phyloP scores from a whole-genome alignment of 129 eudicot species.

The Deinandra increscens region DNA sequence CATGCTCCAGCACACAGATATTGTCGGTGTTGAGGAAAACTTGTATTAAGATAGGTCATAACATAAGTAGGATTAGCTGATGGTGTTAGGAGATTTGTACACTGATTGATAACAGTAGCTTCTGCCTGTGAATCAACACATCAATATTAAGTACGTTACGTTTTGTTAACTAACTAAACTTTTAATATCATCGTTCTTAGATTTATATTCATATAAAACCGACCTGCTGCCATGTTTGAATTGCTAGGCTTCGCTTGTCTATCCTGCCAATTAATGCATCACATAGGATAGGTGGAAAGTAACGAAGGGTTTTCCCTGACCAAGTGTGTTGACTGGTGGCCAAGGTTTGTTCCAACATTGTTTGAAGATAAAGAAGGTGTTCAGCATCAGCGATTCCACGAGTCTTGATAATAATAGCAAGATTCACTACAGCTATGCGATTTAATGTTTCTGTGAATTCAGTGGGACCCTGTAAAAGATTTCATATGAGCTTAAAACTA shows the following conservation, averaged over 20 bases:
- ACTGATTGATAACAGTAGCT: constrained; percentile 85
- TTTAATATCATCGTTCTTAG: neutral
- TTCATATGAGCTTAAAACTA: constrained; percentile 16
- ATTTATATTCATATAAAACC: neutral
- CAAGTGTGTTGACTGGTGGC: constrained; percentile 87
- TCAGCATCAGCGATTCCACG: constrained; percentile 96
- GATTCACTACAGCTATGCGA: constrained; percentile 64
- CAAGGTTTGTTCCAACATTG: constrained; percentile 86
- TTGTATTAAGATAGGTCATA: constrained; percentile 68
- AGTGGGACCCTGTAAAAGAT: constrained; percentile 78
- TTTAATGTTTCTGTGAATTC: constrained; percentile 94
- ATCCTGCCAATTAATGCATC: constrained; percentile 71
- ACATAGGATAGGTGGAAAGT: constrained; percentile 74
- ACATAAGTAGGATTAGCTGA: constrained; percentile 87
- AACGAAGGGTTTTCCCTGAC: constrained; percentile 94
- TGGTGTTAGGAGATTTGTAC: constrained; percentile 81
- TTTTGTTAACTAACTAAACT: neutral
- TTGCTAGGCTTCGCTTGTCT: constrained; percentile 72
- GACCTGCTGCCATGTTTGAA: constrained; percentile 96
- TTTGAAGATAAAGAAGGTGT: constrained; percentile 81
- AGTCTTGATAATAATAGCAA: constrained; percentile 90
- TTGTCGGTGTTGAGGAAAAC: constrained; percentile 81
- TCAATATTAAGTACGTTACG: neutral
- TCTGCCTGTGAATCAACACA: constrained; percentile 67
- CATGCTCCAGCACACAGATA: constrained; percentile 98